Percentiles rank a stretch among this genome's conserved stretches.
Evolutionary conservation across 176 grass and related monocot species (phyloP).

Genomic region (Phyllostachys edulis): DNA sequence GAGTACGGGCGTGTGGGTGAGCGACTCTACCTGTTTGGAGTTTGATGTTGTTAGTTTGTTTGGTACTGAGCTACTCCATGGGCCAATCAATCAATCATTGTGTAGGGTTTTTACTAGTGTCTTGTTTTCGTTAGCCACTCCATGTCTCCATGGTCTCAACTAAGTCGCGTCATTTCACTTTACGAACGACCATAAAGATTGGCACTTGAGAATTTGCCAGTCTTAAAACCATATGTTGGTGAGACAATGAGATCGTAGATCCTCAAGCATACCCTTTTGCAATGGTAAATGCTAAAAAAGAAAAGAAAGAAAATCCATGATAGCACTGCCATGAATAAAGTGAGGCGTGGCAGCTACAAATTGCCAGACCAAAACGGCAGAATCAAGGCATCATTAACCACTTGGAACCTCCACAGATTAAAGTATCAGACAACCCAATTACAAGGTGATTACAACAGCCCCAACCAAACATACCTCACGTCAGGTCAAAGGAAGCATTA

Average conservation of each 20-base stretch:
- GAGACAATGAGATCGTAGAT: no score
- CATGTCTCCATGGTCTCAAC: not conserved
- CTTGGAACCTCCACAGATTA: not conserved
- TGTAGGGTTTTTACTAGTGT: not conserved
- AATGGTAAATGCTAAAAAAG: no score
- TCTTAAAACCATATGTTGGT: no score
- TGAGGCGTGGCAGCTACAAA: no score
- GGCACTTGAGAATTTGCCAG: no score
- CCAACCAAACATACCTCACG: not conserved
- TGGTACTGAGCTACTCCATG: not conserved
- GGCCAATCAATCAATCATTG: not conserved
- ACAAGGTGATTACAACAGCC: not conserved
- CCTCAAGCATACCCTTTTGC: no score
- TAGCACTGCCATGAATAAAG: no score
- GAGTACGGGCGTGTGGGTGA: not conserved
- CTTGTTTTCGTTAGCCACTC: not conserved
- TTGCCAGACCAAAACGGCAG: no score
- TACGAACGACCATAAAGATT: no score
- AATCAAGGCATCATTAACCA: not conserved
- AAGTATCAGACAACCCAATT: not conserved
- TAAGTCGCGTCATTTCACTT: not conserved
- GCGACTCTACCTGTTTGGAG: not conserved
- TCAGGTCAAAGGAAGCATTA: not conserved
- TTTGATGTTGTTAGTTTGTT: not conserved
- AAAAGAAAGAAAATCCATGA: no score